Evolutionary conservation across 352 stramenopile species (phyloP), one percentile per base, ranked within the genome.

Genomic region (Phytophthora nicotianae): DNA sequence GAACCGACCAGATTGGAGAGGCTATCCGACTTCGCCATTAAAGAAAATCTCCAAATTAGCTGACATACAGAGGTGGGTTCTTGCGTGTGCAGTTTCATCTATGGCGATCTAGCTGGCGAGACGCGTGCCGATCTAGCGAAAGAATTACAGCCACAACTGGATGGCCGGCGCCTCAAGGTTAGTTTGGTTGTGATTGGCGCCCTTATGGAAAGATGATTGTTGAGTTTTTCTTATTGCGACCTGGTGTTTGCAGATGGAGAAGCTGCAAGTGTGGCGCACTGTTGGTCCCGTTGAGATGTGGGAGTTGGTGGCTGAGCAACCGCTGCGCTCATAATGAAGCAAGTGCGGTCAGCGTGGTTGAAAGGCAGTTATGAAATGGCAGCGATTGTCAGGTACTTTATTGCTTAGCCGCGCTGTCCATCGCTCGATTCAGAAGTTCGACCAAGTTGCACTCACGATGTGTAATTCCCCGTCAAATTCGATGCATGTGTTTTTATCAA

Each of bases 191-290:
- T n/a, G 32, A n/a, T 38, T 7, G 2, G 13, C 2, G n/a, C n/a
- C 3, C 7, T 43, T 21, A 4, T 43, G 4, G 37, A n/a, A 14
- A 13, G 33, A 11, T 43, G n/a, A 9, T 21, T 43, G 6, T 11
- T 63, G 13, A 55, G 42, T 46, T 35, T 20, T 46, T 35, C 29
- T 4, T 32, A n/a, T 43, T n/a, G 41, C 9, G 3, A 14, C 46
- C 2, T 61, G 17, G 45, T 45, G 23, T 2, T 33, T 19, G 19
- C 47, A 83, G 75, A 58, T 83, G 59, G 47, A 68, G 8, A 64
- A 50, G 56, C 57, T 90, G 42, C 80, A 90, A 42, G 61, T 88
- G 19, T 90, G 80, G 80, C 69, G 70, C 26, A 90, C 80, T 6
- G 62, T 74, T 0, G 74, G 74, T 0, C 43, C 65, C 0, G 78